Base-by-base conservation (phyloP, 2,329 filamentous ascomycete genomes). In the Xylariaceae sp. region DNA sequence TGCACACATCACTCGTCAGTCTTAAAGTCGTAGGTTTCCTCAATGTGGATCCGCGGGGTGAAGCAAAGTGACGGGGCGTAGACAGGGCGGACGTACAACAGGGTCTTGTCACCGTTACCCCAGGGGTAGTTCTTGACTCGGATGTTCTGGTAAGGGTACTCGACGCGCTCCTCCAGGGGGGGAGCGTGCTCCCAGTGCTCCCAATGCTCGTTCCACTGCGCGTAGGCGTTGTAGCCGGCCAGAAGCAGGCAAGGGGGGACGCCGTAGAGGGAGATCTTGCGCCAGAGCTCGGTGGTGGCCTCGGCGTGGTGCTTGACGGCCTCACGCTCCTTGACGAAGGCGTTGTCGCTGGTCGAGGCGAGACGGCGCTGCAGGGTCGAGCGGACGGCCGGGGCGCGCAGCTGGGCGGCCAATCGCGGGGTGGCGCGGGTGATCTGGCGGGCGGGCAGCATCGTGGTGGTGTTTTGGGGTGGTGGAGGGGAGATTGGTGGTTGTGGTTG, bases 121-220 rank as follows among this genome's bases (percentile, higher is more conserved):
- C 88, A 99, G 67, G 83, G 85, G 80, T 75, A 99, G 83, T 96
- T 96, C 86, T 94, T 96, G 71, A 83, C 82, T 70, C 94, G 88
- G 72, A 99, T 88, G 81, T 99, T 99, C 83, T 95, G 89, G 84
- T 95, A 99, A 53, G 90, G 77, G 75, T 97, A 99, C 78, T 97
- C 89, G 65, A 81, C 75, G 68, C 89, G 87, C 77, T 99, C 94
- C 78, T 95, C 90, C 62, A 92, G 78, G 59, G 94, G 88, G 53
- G 87, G 83, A 72, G 89, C 75, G 76, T 97, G 92, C 46, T 72
- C 75, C 83, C 87, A 90, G 81, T 99, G 94, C 75, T 95, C 89
- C 92, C 92, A 97, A 75, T 99, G 94, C 77, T 95, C 89, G 65
- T 82, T 85, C 90, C 90, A 99, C 57, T 96, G 84, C 68, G 85